Base-by-base conservation (phyloP, 2,329 filamentous ascomycete genomes). In the Verticillium longisporum region DNA sequence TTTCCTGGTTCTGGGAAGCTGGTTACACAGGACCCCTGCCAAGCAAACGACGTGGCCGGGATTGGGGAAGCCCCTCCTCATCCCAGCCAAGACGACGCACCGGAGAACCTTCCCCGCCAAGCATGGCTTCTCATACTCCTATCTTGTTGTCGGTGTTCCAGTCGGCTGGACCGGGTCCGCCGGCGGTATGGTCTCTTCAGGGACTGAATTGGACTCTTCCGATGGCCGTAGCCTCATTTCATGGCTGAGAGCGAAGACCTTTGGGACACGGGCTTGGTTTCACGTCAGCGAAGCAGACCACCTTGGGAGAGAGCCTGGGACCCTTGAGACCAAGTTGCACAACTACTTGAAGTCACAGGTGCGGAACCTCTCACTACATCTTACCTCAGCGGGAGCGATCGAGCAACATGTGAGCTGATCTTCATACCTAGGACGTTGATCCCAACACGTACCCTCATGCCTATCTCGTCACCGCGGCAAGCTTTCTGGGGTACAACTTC, bases 391-490 rank as follows among this genome's bases (percentile, higher is more conserved):
- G 45, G 14, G 31, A 32, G n/a, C 32, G 37, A 21, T 56, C 9
- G 2, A 26, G 18, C 10, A 21, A 4, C 18, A 50, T 7, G 13
- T 36, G 18, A 66, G 60, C 62, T 68, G 68, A 67, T 26, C 26
- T 3, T 26, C 34, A 45, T 11, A 53, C 26, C 4, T 64, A 92
- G 83, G 78, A 79, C 13, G 76, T 85, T n/a, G 77, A 86, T 61
- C 82, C 84, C 57, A 69, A 77, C 1, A 75, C 79, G 55, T 92
- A 89, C 73, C 83, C 86, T 11, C 79, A 87, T 67, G 88, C 86
- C 0, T 92, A 91, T 66, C 77, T 93, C 4, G 78, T 91, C 26
- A 92, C 90, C 1, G 87, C 88, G 3, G 84, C 89, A 5, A 81
- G 81, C 34, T 88, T 91, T 63, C 71, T 90, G 6, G 86, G 87